Percentiles rank a stretch among this genome's conserved stretches.
Evolutionary conservation across 2,329 filamentous ascomycete species (phyloP).

Genomic region (Trichoderma semiorbis): DNA sequence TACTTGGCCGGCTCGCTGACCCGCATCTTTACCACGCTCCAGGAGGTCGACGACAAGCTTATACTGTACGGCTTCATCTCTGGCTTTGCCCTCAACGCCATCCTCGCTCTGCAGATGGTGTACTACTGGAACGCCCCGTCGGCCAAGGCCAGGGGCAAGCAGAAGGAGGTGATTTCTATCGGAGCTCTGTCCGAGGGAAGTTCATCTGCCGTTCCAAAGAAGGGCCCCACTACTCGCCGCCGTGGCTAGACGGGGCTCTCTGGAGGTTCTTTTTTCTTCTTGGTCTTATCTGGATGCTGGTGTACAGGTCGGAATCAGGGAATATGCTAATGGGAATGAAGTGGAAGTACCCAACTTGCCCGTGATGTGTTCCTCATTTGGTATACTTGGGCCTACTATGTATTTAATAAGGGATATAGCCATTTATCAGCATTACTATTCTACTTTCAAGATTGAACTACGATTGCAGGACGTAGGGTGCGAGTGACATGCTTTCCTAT

Average conservation of each 20-base stretch:
- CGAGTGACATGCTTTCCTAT: background rate
- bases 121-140: constrained; percentile 87
- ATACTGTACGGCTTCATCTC: constrained; percentile 94
- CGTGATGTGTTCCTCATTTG: background rate
- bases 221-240: constrained; percentile 43
- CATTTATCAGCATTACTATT: background rate
- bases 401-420: constrained; percentile 1
- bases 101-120: constrained; percentile 85
- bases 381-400: constrained; percentile 1
- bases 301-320: constrained; percentile 1
- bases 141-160: constrained; percentile 43
- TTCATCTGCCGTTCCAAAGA: constrained; percentile 36
- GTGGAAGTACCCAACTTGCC: background rate
- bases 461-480: background rate
- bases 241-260: constrained; percentile 33
- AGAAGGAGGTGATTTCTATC: constrained; percentile 32
- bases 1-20: constrained; percentile 90
- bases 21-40: constrained; percentile 94
- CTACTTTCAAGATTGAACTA: background rate
- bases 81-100: constrained; percentile 82
- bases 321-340: background rate
- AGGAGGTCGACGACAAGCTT: constrained; percentile 94
- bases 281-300: constrained; percentile 6
- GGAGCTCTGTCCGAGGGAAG: constrained; percentile 26
- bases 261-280: background rate